Base-by-base conservation (phyloP, 306 rosid genomes). In the Dalbergia oliveri region DNA sequence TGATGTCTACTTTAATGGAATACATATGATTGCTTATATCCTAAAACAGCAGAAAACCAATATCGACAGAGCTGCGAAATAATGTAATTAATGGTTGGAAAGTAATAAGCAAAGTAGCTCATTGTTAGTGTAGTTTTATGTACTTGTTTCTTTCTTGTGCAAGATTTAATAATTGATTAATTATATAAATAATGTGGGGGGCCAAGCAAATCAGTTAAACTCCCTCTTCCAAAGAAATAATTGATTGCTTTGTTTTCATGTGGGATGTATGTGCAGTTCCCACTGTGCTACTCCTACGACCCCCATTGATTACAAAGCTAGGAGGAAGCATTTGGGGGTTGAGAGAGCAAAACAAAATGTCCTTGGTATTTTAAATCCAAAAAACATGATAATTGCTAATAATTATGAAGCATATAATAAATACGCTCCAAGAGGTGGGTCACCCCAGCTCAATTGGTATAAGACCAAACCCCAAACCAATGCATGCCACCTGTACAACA, bases 401-500 rank as follows among this genome's bases (percentile, higher is more conserved):
- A 66, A 86, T 69, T 23, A 82, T 82, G 77, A 57, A 62, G 43
- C 82, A 47, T 26, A 66, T 53, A 44, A 44, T 67, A 69, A 91
- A 85, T 86, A 82, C 87, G 66, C 87, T 63, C 83, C 79, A 81
- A 63, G 54, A 79, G 58, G 83, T 87, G 86, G 92, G 87, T 79
- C 85, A 77, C 59, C 71, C 58, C 35, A 64, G 41, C 68, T 79
- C 50, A 82, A 85, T 85, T 89, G 93, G 89, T 85, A 87, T 82
- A 70, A 57, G 89, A 87, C 92, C 97, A 86, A 93, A 91, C 96
- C 87, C 87, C 90, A 82, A 60, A 79, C 67, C 74, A 79, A 19
- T 77, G 75, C 71, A 69, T 83, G 94, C 84, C 84, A 89, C 91
- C 91, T 89, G 88, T 86, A 86, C 63, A 43, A n/a, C 83, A 60